Evolutionary conservation across 2,329 filamentous ascomycete species (phyloP), one percentile per base, ranked within the genome.

Genomic region (Sordariomycetes sp.): DNA sequence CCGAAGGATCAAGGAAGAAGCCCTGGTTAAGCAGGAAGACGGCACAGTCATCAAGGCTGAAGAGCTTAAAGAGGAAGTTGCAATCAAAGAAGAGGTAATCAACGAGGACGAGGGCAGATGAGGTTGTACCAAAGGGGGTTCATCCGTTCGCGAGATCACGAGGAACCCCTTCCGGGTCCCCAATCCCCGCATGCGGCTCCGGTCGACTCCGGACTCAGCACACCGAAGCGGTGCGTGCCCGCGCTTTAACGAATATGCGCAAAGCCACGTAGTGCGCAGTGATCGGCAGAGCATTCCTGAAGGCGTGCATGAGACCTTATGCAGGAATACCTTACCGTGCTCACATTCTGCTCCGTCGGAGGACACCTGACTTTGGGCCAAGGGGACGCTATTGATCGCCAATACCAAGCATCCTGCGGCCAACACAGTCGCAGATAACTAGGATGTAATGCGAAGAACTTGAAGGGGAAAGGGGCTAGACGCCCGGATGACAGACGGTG

Each of bases 1-100:
- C 17, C 68, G 67, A 42, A 78, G 65, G 55, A 46, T 55, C 21
- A 53, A 50, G 34, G 44, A 49, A 27, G 51, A 58, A 36, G 43
- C 52, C 39, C 36, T 50, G 5, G 46, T 56, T 36, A 38, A 44
- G 21, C 34, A 34, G 6, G 43, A 46, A 11, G 42, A 42, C 18
- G 42, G 37, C n/a, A 35, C 43, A 18, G 36, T 39, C 16, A 42
- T 49, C 38, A 49, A 52, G 32, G 39, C 38, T 29, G 39, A 46
- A 34, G 28, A 44, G 38, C 46, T 48, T 34, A 50, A 55, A 26
- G 41, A 39, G 4, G 40, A 46, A 42, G 41, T 32, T 8, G 37
- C 37, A n/a, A 33, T 36, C 17, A 36, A 33, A 12, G 31, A 33
- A 21, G 31, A 33, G 37, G 44, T 47, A 14, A 46, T 46, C 6